A percentile compares a stretch with the other conserved stretches of the same genome.
phyloP scores from a whole-genome alignment of 176 grass and related monocot species.

The Guadua angustifolia region DNA sequence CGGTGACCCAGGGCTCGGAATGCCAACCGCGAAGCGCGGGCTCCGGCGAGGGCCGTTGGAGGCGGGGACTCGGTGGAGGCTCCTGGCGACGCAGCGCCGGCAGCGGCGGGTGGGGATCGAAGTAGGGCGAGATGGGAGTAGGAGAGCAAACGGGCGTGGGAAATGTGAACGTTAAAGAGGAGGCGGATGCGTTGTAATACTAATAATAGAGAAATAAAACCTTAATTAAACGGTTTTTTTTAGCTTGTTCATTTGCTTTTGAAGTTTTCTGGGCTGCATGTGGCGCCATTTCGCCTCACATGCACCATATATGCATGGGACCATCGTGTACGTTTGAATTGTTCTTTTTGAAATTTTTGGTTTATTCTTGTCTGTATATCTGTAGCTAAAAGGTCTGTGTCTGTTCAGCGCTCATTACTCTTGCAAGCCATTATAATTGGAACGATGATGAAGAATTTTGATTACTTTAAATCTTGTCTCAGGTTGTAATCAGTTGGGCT shows the following conservation, averaged over 20 bases:
- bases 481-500: no score
- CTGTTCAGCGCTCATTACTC: no score
- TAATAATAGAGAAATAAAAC: not conserved
- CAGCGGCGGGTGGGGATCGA: slow-evolving; percentile 13
- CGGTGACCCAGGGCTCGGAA: slow-evolving; percentile 32
- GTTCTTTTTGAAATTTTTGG: no score
- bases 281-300: slow-evolving; percentile 27
- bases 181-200: not conserved
- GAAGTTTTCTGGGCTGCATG: not conserved
- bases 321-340: not conserved
- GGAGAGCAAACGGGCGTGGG: slow-evolving; percentile 1
- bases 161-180: slow-evolving; percentile 55
- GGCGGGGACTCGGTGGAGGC: not conserved
- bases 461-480: no score
- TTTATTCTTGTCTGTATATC: no score
- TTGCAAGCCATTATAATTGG: no score
- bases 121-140: not conserved
- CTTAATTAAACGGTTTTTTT: not conserved
- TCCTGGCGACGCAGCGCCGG: not conserved
- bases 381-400: no score
- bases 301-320: slow-evolving; percentile 8
- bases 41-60: not conserved
- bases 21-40: slow-evolving; percentile 12
- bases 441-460: no score
- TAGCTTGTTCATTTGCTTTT: slow-evolving; percentile 8